Conservation (phyloP, 352 stramenopile species). For the Globisporangium paddicum region DNA sequence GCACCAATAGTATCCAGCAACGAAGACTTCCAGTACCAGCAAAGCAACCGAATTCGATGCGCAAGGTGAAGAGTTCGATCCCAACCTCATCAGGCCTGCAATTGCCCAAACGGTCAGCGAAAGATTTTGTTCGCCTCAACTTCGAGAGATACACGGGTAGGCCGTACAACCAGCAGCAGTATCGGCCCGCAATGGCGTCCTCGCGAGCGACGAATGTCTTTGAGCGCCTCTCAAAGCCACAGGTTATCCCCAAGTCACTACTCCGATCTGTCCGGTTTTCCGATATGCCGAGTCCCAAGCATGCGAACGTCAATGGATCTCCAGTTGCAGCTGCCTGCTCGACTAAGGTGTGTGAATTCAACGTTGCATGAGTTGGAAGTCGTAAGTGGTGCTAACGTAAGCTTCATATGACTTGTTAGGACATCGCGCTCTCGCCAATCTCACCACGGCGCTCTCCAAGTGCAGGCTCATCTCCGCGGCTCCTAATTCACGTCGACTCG, state of each 20-base stretch:
- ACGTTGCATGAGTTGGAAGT: not conserved
- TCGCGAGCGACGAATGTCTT: conserved; percentile 25
- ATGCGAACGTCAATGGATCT: not conserved
- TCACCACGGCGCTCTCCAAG: not conserved
- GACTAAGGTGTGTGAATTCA: not conserved
- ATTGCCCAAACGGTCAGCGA: conserved; percentile 18
- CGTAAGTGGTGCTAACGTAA: not conserved
- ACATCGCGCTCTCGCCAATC: not conserved
- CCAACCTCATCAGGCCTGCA: not conserved
- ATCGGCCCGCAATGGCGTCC: not conserved
- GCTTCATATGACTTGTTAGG: not conserved
- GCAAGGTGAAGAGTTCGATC: conserved; percentile 7
- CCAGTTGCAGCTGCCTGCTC: not conserved
- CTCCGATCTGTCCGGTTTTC: conserved; percentile 4
- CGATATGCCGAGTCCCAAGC: not conserved
- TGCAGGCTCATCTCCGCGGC: not conserved
- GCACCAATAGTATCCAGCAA: conserved; percentile 14
- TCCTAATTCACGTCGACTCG: conserved; percentile 9
- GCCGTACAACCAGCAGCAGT: conserved; percentile 11
- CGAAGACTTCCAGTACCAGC: not conserved
- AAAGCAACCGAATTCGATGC: conserved; percentile 7
- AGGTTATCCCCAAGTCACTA: conserved; percentile 15
- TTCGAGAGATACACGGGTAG: conserved; percentile 44
- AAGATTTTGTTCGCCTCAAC: conserved; percentile 58
- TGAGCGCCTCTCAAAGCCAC: conserved; percentile 31